Evolutionary conservation across 2,329 filamentous ascomycete species (phyloP), one percentile per base, ranked within the genome.

Genomic region (Leptosphaerulina australis): DNA sequence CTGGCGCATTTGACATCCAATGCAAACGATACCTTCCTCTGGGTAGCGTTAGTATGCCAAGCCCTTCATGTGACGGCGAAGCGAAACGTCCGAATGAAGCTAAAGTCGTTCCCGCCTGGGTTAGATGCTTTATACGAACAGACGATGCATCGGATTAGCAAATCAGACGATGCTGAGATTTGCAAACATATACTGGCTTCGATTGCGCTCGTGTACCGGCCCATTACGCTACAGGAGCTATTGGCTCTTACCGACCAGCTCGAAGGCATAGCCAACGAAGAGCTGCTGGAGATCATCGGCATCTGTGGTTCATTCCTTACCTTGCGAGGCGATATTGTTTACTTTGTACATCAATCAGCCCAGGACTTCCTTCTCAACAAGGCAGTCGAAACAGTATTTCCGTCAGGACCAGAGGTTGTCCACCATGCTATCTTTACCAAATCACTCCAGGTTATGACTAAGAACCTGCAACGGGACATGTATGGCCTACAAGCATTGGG

Each of bases 271-370:
- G 26, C 50, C 20, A 52, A 53, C n/a, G 37, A 63, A 8, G 37
- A 58, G 8, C 7, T 73, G 2, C 9, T 34, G 24, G 44, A 70
- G 4, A 55, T 76, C 5, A 59, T 79, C 9, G 25, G 50, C 2
- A n/a, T 51, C 3, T 79, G 73, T 52, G 71, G 74, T 11, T 79
- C 72, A 4, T 55, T 58, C 17, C 52, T 58, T 26, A 56, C 50
- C 4, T 10, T 59, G 2, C 50, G 47, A 29, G 21, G 53, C 5
- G 39, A 53, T 21, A 52, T 25, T 4, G 30, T 58, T 21, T 60
- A 58, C 50, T 56, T 77, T 51, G 65, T 79, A 1, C 75, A 79
- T 50, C 70, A 76, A 44, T 78, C 76, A 0, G 77, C 74, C 0
- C 75, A 77, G 49, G 76, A 79, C 11, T 76, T 66, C 52, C 47